Conservation (phyloP, 345 rosid species). For the Ceriops tagal region DNA sequence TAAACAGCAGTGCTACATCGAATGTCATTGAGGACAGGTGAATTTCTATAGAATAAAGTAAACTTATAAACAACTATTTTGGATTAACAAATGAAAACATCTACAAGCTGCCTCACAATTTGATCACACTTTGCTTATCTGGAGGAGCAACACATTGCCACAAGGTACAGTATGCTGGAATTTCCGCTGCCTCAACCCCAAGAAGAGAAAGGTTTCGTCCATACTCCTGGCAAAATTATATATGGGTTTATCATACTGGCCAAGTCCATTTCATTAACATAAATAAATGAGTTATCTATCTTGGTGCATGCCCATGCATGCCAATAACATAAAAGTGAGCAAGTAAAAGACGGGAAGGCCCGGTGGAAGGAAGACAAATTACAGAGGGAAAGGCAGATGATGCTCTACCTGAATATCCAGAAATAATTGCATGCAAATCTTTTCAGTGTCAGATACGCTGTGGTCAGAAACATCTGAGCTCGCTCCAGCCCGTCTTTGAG, state of each 20-base stretch:
- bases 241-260: background rate
- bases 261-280: background rate
- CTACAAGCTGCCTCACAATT: constrained; percentile 27
- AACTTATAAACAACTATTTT: background rate
- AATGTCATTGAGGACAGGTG: background rate
- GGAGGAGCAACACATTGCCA: constrained; percentile 95
- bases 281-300: background rate
- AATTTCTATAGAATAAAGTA: background rate
- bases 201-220: constrained; percentile 67
- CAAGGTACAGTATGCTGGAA: constrained; percentile 62
- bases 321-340: background rate
- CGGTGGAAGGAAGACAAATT: background rate
- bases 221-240: constrained; percentile 54
- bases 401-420: constrained; percentile 84
- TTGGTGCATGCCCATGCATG: background rate
- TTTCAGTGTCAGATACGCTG: constrained; percentile 77
- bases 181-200: constrained; percentile 65
- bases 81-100: background rate
- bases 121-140: constrained; percentile 51
- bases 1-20: background rate
- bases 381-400: background rate
- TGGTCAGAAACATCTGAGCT: constrained; percentile 77
- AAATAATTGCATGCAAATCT: constrained; percentile 90
- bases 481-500: constrained; percentile 85
- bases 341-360: background rate